Percentiles rank a stretch among this genome's conserved stretches.
Conservation (phyloP, 768 basidiomycete genomes). For the Panaeolus cyanescens region DNA sequence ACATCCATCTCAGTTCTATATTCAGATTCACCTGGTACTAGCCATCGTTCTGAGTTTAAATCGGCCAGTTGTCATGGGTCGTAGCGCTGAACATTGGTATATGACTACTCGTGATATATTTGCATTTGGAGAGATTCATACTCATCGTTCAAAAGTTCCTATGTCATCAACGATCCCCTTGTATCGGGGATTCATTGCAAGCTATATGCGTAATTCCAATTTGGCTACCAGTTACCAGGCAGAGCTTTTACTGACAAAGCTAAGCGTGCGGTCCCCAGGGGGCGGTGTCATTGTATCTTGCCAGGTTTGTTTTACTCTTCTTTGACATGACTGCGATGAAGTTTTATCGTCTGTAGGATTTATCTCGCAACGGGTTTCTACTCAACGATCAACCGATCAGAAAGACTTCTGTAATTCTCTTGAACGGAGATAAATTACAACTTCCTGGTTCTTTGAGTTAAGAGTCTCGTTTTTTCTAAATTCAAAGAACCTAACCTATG, state of each 20-base stretch:
- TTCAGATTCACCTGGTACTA: conserved; percentile 22
- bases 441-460: conserved; percentile 69
- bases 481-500: background rate
- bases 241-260: background rate
- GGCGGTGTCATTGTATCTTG: conserved; percentile 81
- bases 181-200: conserved; percentile 79
- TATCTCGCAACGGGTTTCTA: conserved; percentile 74
- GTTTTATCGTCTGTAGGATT: conserved; percentile 46
- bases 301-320: conserved; percentile 46
- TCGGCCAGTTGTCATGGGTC: conserved; percentile 68
- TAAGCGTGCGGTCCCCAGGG: conserved; percentile 66
- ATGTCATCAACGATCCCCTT: conserved; percentile 60
- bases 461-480: conserved; percentile 4
- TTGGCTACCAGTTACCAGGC: background rate
- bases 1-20: background rate
- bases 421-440: conserved; percentile 73
- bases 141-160: conserved; percentile 46
- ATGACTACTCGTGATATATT: background rate
- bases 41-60: conserved; percentile 62
- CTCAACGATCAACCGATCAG: conserved; percentile 72
- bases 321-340: background rate
- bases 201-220: conserved; percentile 66
- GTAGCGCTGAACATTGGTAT: conserved; percentile 71
- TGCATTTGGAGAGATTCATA: conserved; percentile 22
- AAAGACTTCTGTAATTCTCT: conserved; percentile 68